These are phyloP conservation scores for Solanum chacoense DNA, from an alignment of 305 asterid species.

Conservation along the genomic window DNA sequence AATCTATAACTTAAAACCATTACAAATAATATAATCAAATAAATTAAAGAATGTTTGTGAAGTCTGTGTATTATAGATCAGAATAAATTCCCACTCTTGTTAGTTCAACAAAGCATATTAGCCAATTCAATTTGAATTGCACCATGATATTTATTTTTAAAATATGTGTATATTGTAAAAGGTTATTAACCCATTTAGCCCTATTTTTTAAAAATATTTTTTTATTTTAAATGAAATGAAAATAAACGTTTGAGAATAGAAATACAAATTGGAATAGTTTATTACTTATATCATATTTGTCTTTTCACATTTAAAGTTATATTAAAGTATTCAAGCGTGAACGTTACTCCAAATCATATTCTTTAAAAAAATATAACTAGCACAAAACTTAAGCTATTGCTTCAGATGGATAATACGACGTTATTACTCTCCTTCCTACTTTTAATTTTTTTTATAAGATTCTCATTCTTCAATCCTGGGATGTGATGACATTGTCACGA, in stretches of 20 bases:
- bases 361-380: background rate
- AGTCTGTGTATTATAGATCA: background rate
- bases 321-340: too few species aligned
- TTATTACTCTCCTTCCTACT: background rate
- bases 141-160: too few species aligned
- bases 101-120: background rate
- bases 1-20: background rate
- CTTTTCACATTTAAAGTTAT: background rate
- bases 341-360: background rate
- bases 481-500: background rate
- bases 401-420: background rate
- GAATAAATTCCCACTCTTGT: background rate
- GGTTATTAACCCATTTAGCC: background rate
- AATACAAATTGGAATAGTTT: background rate
- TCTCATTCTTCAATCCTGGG: background rate
- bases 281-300: background rate
- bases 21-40: too few species aligned
- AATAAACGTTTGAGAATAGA: background rate
- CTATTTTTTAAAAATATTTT: background rate
- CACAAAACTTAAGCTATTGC: background rate
- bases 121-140: background rate
- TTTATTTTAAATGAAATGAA: background rate
- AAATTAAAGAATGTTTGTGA: background rate
- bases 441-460: background rate
- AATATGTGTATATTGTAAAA: background rate